Evolutionary conservation across 306 rosid species (phyloP).

Genomic region (Quercus cerris): DNA sequence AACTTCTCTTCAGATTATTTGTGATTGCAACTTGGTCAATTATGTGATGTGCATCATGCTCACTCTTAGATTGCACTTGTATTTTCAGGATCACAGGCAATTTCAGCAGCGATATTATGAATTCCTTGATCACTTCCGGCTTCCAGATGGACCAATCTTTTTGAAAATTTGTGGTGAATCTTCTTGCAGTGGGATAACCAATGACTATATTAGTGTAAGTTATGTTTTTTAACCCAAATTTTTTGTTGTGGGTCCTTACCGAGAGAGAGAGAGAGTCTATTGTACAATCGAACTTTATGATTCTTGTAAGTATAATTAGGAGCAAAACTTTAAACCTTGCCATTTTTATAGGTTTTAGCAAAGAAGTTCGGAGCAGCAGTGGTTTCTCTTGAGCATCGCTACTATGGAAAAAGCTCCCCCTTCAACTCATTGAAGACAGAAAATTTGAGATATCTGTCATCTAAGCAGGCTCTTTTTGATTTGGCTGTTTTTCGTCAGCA

Average conservation of each 20-base stretch:
- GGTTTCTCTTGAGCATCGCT: constrained; percentile 93
- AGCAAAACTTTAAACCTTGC: constrained; percentile 6
- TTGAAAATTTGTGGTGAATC: constrained; percentile 77
- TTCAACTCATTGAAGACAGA: constrained; percentile 58
- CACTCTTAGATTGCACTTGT: constrained; percentile 14
- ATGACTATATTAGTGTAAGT: constrained; percentile 71
- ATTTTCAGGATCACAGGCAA: constrained; percentile 63
- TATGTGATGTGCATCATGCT: not conserved
- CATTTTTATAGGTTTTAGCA: constrained; percentile 63
- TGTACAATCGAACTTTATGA: not conserved
- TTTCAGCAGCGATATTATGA: constrained; percentile 89
- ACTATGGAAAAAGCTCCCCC: constrained; percentile 91
- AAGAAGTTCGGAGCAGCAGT: constrained; percentile 95
- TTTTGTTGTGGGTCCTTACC: not conserved
- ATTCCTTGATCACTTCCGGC: constrained; percentile 68
- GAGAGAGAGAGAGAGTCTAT: not conserved
- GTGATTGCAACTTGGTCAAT: too few relatives aligned
- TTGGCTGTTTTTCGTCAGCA: constrained; percentile 75
- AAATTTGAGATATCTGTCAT: constrained; percentile 85
- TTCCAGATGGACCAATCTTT: constrained; percentile 78
- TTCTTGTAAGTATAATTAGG: constrained; percentile 6
- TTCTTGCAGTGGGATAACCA: constrained; percentile 54
- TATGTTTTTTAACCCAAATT: constrained; percentile 10
- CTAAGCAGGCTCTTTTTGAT: constrained; percentile 95
- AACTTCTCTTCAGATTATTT: too few relatives aligned